Base-by-base conservation (phyloP, 2,329 filamentous ascomycete genomes). In the Colletotrichum limetticola region DNA sequence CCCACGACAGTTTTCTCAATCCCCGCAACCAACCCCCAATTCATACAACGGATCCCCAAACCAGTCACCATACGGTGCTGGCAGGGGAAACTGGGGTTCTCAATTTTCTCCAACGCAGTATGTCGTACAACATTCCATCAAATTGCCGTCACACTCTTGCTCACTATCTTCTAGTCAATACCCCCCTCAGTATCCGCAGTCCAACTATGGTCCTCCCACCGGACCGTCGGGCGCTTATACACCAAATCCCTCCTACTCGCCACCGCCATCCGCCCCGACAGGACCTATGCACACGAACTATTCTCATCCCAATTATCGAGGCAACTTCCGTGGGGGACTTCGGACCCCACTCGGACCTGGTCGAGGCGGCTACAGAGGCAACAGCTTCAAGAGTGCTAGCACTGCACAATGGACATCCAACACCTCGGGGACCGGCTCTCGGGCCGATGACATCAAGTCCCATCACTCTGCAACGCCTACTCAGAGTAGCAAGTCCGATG, bases 351-450 rank as follows among this genome's bases (percentile, higher is more conserved):
- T 88, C 77, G 84, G 83, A 26, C 77, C 85, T 59, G 84, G 83
- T 35, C 85, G 90, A 61, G 86, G 87, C 53, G 83, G 84, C 30
- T 86, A 88, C 71, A 88, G 92, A 64, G 91, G 91, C 46, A 86
- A 75, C 85, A 91, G 83, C 89, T 92, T 85, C 87, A 91, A 82
- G 90, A 93, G 82, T 81, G 75, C 91, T 2, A 93, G 82, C 80
- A 75, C 91, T 2, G 60, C 66, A 4, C 93, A 94, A 58, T 95
- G 94, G 93, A 93, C 89, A 68, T 87, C 91, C 56, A 86, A 86
- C 42, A 52, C 30, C 24, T 58, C 74, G 12, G 37, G 32, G 61
- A 85, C 87, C 22, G 86, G 86, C 67, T 86, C 87, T 77, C 89
- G 81, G 59, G 77, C 79, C 46, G 78, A 79, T 49, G 80, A 83